Conservation (phyloP, 1,284 basidiomycete genomes). For the Sporisorium sorghi region DNA sequence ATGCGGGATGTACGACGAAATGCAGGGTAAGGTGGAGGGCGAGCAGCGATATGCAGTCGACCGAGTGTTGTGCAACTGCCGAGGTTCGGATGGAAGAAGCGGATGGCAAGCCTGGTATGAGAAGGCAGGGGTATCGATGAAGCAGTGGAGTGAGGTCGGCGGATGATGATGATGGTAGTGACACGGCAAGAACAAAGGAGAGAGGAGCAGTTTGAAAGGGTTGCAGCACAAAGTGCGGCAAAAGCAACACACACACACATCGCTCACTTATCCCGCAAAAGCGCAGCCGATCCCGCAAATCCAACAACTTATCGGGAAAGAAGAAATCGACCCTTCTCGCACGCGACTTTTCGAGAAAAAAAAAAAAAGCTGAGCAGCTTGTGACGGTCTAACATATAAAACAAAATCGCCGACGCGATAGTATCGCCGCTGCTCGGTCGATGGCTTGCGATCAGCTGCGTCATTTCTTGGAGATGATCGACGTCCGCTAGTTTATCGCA, state of each 20-base stretch:
- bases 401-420: not conserved
- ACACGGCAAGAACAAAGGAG: not conserved
- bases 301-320: slow-evolving; percentile 5
- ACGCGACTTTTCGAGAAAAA: not conserved
- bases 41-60: slow-evolving; percentile 7
- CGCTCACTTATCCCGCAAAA: no score
- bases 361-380: not conserved
- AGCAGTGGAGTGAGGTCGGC: not conserved
- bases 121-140: not conserved
- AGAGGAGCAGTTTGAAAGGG: not conserved
- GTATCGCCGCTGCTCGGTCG: no score
- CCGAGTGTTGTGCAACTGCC: not conserved
- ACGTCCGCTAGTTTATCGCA: not conserved
- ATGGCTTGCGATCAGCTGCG: not conserved
- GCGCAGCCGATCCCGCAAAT: slow-evolving; percentile 7
- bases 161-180: not conserved
- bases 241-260: slow-evolving; percentile 6
- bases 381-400: not conserved
- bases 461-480: not conserved
- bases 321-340: slow-evolving; percentile 1
- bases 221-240: not conserved
- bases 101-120: not conserved
- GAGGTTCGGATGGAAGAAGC: not conserved
- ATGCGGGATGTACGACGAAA: not conserved
- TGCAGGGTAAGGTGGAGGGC: slow-evolving; percentile 6